Percentiles rank a stretch among this genome's conserved stretches.
Conservation (phyloP, 768 basidiomycete genomes). For the Boletus sp. region DNA sequence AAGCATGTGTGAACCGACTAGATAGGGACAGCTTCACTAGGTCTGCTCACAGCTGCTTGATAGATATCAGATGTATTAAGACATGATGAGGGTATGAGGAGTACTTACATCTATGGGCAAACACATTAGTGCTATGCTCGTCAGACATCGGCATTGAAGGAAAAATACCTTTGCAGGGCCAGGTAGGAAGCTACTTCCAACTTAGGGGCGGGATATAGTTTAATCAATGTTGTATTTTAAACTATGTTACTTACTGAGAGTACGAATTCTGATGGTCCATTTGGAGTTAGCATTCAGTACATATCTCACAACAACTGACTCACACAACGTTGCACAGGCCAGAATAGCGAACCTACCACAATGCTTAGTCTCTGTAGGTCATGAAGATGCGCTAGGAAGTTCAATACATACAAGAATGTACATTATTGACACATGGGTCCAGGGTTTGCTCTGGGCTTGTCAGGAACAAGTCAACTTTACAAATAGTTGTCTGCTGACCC, state of each 20-base stretch:
- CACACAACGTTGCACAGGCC: neutral
- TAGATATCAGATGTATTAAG: neutral
- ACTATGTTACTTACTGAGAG: too few species aligned
- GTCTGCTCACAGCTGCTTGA: neutral
- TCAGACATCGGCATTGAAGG: neutral
- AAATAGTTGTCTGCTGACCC: neutral
- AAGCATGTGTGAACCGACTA: neutral
- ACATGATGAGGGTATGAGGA: neutral
- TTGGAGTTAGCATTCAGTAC: neutral
- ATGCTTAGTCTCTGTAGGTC: neutral
- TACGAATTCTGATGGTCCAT: neutral
- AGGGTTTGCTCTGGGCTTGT: neutral
- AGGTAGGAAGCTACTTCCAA: neutral
- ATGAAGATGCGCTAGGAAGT: neutral
- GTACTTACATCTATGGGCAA: neutral
- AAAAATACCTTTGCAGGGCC: neutral
- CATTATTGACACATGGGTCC: neutral
- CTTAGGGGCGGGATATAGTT: neutral
- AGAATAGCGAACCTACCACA: neutral
- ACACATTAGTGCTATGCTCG: neutral
- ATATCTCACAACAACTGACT: neutral
- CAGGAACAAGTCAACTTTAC: neutral
- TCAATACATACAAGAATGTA: neutral
- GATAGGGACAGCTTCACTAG: neutral
- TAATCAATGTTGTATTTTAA: neutral